Evolutionary conservation across 1,284 basidiomycete species (phyloP), one percentile per base, ranked within the genome.

Genomic region (Albatrellus sp.): DNA sequence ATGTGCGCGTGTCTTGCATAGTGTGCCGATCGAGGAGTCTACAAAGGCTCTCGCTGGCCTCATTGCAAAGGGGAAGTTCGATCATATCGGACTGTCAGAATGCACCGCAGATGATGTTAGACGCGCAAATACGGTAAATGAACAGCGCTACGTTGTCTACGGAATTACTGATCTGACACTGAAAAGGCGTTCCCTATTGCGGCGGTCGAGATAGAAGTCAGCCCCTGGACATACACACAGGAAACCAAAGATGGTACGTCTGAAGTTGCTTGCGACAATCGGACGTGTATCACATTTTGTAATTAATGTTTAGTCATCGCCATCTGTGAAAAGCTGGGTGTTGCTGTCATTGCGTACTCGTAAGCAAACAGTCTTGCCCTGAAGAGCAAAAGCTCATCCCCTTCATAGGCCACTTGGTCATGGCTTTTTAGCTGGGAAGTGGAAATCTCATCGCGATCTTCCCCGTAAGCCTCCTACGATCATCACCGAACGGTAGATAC

Each of bases 311-410:
- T 38, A 64, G 67, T 68, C 7, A 57, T 68, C 24, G 54, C 57
- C 4, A 56, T 61, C 2, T 58, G 61, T 13, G 57, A 63, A n/a
- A 68, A 76, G 49, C 64, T 73, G 16, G 24, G 24, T 24, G 61
- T 75, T 32, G 62, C 76, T 13, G 64, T 81, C 43, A 60, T 71
- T 9, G 73, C 70, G 24, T 83, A 82, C 55, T 71, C 69, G 55
- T 68, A 41, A 33, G 62, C 51, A 24, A 16, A 35, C 30, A n/a
- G 3, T 42, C 12, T 16, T 37, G 31, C 31, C 29, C 29, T 2
- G 17, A 4, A 32, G 7, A 14, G 29, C 1, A 6, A 43, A 40
- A 37, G 30, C 16, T 28, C 4, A 44, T 5, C 13, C 28, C 37
- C 5, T 30, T 38, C n/a, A 24, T 46, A 70, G 68, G 2, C 79